Percentiles rank a stretch among this genome's conserved stretches.
Conservation (phyloP, 2,329 filamentous ascomycete genomes). For the Ophiocordyceps sinensis region DNA sequence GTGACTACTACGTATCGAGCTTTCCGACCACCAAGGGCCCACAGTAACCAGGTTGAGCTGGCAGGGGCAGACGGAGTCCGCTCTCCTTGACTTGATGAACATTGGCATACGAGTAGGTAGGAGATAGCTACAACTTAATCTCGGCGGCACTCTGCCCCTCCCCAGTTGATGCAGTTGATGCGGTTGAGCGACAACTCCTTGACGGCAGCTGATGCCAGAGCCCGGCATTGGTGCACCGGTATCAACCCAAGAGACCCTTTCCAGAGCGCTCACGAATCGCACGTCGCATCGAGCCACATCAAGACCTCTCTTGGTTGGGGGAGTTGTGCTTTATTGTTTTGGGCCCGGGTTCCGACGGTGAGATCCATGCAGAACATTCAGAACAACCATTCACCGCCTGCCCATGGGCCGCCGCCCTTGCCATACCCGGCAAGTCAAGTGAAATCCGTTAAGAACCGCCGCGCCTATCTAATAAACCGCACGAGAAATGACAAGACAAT, state of each 20-base stretch:
- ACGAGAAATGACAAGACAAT: conserved; percentile 31
- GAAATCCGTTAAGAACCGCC: conserved; percentile 34
- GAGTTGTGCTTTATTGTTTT: conserved; percentile 20
- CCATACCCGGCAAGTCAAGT: conserved; percentile 33
- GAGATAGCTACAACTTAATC: too few relatives aligned
- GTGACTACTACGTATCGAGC: conserved; percentile 13
- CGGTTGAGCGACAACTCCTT: too few relatives aligned
- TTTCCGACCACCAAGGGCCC: neutral
- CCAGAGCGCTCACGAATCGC: too few relatives aligned
- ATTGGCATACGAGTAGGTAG: too few relatives aligned
- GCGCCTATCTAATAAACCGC: conserved; percentile 40
- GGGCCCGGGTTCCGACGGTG: conserved; percentile 16
- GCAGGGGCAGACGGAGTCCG: too few relatives aligned
- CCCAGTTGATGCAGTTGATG: too few relatives aligned
- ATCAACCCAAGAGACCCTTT: too few relatives aligned
- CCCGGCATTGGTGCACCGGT: too few relatives aligned
- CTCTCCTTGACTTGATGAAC: too few relatives aligned
- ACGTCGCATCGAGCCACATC: neutral
- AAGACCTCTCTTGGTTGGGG: conserved; percentile 2
- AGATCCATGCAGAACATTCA: conserved; percentile 21
- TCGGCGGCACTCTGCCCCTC: too few relatives aligned
- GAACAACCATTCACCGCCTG: conserved; percentile 17
- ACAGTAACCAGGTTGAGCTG: too few relatives aligned
- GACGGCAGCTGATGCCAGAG: too few relatives aligned
- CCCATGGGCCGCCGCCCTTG: conserved; percentile 24